Evolutionary conservation across 108 stramenopile genomes (phyloP).

Genomic region (Cyclostephanos invisitatus): DNA sequence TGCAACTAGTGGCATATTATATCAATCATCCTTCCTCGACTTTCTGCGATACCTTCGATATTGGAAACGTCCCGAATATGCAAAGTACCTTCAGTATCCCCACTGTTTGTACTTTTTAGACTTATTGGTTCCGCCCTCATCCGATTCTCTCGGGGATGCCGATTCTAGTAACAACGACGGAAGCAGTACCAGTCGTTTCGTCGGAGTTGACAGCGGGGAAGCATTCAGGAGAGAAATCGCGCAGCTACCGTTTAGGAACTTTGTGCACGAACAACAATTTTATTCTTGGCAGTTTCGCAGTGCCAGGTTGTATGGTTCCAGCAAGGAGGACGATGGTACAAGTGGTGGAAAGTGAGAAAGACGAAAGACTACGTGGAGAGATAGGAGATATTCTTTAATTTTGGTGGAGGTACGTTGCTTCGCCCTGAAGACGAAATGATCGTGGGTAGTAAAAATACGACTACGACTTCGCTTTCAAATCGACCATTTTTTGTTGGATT

Average conservation of each 20-base stretch:
- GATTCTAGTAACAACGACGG: not conserved
- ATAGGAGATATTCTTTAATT: too few species aligned
- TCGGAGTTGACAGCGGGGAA: constrained; percentile 49
- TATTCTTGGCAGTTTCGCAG: constrained; percentile 83
- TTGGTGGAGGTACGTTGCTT: too few species aligned
- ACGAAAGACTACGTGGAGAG: not conserved
- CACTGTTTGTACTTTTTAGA: constrained; percentile 85
- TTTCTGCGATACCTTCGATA: constrained; percentile 75
- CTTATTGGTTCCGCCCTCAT: constrained; percentile 55
- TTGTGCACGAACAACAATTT: constrained; percentile 87
- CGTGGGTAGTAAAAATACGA: too few species aligned
- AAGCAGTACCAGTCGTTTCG: not conserved
- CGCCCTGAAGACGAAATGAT: too few species aligned
- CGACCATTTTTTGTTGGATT: not conserved
- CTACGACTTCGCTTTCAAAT: not conserved
- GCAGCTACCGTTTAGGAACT: constrained; percentile 79
- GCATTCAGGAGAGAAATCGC: constrained; percentile 74
- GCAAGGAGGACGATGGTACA: constrained; percentile 31
- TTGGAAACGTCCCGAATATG: constrained; percentile 83
- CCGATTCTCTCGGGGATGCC: constrained; percentile 12
- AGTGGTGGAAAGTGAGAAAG: constrained; percentile 3
- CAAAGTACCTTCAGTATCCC: constrained; percentile 75
- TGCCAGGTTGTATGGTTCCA: constrained; percentile 65
- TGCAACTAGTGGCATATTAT: constrained; percentile 64
- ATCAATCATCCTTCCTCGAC: constrained; percentile 69